A percentile compares a stretch with the other conserved stretches of the same genome.
Conservation (phyloP, 176 grass and related monocot genomes). For the Panicum miliaceum region DNA sequence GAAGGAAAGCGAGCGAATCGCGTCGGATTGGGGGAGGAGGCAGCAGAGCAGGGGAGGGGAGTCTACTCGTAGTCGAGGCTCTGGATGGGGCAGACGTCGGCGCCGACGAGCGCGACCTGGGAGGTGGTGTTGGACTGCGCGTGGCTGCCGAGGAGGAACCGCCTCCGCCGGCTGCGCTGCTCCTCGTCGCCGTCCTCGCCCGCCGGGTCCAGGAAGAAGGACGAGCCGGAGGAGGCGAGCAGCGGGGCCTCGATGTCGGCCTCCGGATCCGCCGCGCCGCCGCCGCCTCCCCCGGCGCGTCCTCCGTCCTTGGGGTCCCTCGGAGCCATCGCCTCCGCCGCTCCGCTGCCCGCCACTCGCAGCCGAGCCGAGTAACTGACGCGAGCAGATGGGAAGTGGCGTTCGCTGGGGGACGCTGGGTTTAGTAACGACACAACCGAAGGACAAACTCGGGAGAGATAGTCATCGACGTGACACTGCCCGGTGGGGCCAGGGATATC, state of each 20-base stretch:
- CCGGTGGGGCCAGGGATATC: background rate
- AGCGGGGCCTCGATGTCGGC: slow-evolving; percentile 51
- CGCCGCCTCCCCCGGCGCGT: background rate
- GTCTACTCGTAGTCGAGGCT: slow-evolving; percentile 94
- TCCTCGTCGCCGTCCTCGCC: slow-evolving; percentile 43
- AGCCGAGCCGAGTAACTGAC: background rate
- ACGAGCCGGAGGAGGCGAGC: slow-evolving; percentile 40
- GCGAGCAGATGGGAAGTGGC: slow-evolving; percentile 16
- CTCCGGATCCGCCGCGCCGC: slow-evolving; percentile 37
- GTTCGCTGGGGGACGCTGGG: background rate
- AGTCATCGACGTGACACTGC: background rate
- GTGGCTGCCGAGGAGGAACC: slow-evolving; percentile 50
- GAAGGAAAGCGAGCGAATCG: slow-evolving; percentile 8
- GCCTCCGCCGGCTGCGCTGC: slow-evolving; percentile 23
- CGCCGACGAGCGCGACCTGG: slow-evolving; percentile 86
- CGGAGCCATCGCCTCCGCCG: slow-evolving; percentile 36
- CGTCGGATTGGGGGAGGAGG: background rate
- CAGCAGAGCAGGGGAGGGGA: background rate
- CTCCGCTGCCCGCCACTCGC: slow-evolving; percentile 19
- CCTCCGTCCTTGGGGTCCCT: slow-evolving; percentile 26
- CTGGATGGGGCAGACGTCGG: slow-evolving; percentile 77
- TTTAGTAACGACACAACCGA: background rate
- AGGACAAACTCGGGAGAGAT: background rate
- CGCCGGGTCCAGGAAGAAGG: slow-evolving; percentile 43
- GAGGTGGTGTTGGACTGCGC: slow-evolving; percentile 75